These are phyloP conservation scores for Bipolaris cookei DNA, from an alignment of 2,329 filamentous ascomycete genomes.

Conservation along the genomic window DNA sequence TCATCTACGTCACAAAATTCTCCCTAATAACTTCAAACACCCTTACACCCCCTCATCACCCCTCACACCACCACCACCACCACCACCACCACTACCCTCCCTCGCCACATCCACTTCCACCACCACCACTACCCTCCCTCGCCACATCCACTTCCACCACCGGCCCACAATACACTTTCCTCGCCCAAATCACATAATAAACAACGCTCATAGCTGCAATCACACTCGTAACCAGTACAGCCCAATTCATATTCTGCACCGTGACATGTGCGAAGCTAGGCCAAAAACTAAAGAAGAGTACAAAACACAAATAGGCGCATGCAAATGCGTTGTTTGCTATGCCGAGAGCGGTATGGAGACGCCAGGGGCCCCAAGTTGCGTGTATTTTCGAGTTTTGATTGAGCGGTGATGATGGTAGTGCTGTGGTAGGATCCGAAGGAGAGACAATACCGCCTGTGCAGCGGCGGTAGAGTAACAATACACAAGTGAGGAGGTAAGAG, in stretches of 20 bases:
- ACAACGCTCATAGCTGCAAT: slow-evolving; percentile 27
- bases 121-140: background rate
- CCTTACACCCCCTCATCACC: too few relatives aligned
- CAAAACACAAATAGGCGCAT: slow-evolving; percentile 29
- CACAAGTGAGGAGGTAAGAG: slow-evolving; percentile 33
- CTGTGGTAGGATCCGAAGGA: slow-evolving; percentile 8
- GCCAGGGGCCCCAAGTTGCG: slow-evolving; percentile 35
- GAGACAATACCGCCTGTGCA: slow-evolving; percentile 27
- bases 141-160: slow-evolving; percentile 25
- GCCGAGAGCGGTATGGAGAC: slow-evolving; percentile 24
- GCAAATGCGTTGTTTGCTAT: slow-evolving; percentile 34
- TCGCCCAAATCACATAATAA: slow-evolving; percentile 35
- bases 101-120: background rate
- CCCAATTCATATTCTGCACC: slow-evolving; percentile 39
- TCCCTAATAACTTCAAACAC: too few relatives aligned
- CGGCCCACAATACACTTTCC: slow-evolving; percentile 35
- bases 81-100: too few relatives aligned
- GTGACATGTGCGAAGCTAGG: slow-evolving; percentile 24
- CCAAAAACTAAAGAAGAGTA: slow-evolving; percentile 43
- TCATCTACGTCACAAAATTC: too few relatives aligned
- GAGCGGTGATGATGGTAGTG: background rate
- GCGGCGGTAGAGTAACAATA: slow-evolving; percentile 37
- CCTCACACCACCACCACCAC: too few relatives aligned
- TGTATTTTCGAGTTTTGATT: slow-evolving; percentile 12
- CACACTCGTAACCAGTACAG: slow-evolving; percentile 27